Percentiles rank a stretch among this genome's conserved stretches.
These are phyloP conservation scores for Fusarium continuum DNA, from an alignment of 2,329 filamentous ascomycete genomes.

Conservation along the genomic window DNA sequence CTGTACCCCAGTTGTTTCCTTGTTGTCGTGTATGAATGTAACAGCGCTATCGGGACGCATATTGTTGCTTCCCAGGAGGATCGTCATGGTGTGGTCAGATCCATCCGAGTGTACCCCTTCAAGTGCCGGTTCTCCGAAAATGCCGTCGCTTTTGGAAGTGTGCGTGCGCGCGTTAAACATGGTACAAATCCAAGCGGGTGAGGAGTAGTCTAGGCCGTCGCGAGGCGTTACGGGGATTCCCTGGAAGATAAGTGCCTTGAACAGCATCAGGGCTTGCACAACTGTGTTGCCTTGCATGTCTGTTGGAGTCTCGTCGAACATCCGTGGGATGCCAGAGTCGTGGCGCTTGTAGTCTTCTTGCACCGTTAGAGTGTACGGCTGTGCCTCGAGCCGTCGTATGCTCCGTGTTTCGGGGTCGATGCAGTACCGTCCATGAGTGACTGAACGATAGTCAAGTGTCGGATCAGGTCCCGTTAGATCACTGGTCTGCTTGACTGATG, in stretches of 20 bases:
- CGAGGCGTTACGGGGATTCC: conserved; percentile 31
- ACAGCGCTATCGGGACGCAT: conserved; percentile 42
- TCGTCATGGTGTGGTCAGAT: conserved; percentile 46
- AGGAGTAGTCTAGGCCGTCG: conserved; percentile 40
- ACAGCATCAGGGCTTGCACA: conserved; percentile 44
- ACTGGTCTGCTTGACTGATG: conserved; percentile 33
- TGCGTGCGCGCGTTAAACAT: conserved; percentile 43
- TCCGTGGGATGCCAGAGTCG: conserved; percentile 39
- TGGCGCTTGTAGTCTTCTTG: conserved; percentile 45
- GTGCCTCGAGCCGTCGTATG: conserved; percentile 41
- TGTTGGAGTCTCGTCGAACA: conserved; percentile 41
- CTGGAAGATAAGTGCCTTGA: conserved; percentile 43
- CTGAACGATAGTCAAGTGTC: conserved; percentile 40
- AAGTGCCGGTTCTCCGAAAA: conserved; percentile 44
- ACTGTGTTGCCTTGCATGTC: conserved; percentile 44
- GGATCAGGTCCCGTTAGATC: conserved; percentile 37
- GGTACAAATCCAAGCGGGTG: conserved; percentile 38
- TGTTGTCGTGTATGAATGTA: conserved; percentile 43
- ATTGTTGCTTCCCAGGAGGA: conserved; percentile 41
- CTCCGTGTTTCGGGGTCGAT: conserved; percentile 35
- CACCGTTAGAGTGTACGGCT: conserved; percentile 41
- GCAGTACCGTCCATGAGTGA: conserved; percentile 40
- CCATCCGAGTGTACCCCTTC: conserved; percentile 47
- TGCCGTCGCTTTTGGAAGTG: conserved; percentile 28
- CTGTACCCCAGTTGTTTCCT: conserved; percentile 35